Evolutionary conservation across 805 yeast genomes (phyloP).

Genomic region (Pichia cephalocereana): DNA sequence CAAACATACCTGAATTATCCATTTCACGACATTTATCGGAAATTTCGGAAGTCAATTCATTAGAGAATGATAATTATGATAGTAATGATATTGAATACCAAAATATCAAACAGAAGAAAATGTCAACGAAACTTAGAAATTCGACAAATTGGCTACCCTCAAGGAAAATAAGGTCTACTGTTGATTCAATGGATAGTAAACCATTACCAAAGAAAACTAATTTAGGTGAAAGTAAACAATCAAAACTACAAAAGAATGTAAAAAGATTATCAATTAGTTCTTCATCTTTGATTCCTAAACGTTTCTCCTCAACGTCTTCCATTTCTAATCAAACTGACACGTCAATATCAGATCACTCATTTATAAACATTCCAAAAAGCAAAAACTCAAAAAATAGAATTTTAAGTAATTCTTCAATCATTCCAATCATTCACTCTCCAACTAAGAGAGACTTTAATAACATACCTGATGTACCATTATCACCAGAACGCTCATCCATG

Average conservation of each 20-base stretch:
- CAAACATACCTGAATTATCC: not conserved
- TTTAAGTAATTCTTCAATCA: not conserved
- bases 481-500: not conserved
- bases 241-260: not conserved
- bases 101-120: not conserved
- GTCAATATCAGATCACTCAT: not conserved
- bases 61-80: not conserved
- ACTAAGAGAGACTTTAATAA: not conserved
- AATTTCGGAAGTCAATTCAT: not conserved
- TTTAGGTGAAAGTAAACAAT: not conserved
- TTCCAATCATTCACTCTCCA: not conserved
- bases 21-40: not conserved
- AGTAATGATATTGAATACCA: not conserved
- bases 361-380: not conserved
- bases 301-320: not conserved
- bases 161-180: not conserved
- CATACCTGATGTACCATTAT: not conserved
- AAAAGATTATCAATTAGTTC: conserved; percentile 1
- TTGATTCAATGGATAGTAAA: too few relatives aligned
- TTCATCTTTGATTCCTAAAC: conserved; percentile 2
- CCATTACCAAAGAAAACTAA: not conserved
- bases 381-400: not conserved
- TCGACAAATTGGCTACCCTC: conserved; percentile 5
- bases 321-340: not conserved
- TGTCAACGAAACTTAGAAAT: not conserved